These are phyloP conservation scores for Polyplosphaeria fusca DNA, from an alignment of 495 filamentous ascomycete genomes.

Conservation along the genomic window DNA sequence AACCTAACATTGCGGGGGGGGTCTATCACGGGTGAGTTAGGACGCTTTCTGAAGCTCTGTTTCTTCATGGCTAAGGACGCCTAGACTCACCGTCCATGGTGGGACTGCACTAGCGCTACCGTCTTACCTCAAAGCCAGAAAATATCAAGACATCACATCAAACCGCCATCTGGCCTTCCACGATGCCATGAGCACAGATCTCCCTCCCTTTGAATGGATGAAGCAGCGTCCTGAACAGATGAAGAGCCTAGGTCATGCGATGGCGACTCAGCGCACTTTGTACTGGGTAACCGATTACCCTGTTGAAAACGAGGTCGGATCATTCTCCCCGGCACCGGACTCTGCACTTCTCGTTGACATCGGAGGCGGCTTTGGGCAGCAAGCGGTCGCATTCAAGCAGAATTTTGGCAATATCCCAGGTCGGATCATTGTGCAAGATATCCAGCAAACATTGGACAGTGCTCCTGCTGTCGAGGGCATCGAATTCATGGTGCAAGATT, in stretches of 20 bases:
- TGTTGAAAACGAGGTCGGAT: conserved; percentile 5
- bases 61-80: not conserved
- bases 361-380: conserved; percentile 55
- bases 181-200: conserved; percentile 7
- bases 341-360: conserved; percentile 46
- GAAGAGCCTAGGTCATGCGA: conserved; percentile 13
- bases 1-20: not conserved
- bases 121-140: not conserved
- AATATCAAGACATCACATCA: conserved; percentile 9
- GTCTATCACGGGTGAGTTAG: not conserved
- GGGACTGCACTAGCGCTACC: not conserved
- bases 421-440: conserved; percentile 54
- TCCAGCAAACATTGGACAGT: conserved; percentile 43
- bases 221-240: conserved; percentile 13
- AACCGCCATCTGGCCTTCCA: conserved; percentile 16
- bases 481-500: conserved; percentile 47
- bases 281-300: conserved; percentile 10
- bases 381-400: conserved; percentile 46
- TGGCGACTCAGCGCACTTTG: conserved; percentile 6
- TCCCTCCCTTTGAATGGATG: conserved; percentile 16
- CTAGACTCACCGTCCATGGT: conserved; percentile 1
- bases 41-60: not conserved
- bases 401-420: conserved; percentile 37
- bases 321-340: not conserved
- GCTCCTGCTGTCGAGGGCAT: conserved; percentile 12